Percentiles rank a stretch among this genome's conserved stretches.
These are phyloP conservation scores for Begonia peltatifolia DNA, from an alignment of 306 rosid species.

Conservation along the genomic window DNA sequence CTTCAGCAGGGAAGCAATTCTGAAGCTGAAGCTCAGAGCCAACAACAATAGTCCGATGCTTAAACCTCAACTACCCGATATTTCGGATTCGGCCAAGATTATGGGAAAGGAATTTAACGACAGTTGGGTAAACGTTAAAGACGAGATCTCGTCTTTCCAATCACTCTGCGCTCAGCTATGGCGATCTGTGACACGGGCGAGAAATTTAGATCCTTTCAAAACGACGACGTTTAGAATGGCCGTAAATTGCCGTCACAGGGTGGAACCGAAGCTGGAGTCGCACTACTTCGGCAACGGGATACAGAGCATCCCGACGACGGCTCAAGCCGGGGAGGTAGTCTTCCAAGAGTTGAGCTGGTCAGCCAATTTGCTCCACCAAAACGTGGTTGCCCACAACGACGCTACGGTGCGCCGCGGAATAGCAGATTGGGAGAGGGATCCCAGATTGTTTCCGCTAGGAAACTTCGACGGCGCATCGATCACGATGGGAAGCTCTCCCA, in stretches of 20 bases:
- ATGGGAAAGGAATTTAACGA: not conserved
- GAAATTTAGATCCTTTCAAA: not conserved
- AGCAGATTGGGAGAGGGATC: not conserved
- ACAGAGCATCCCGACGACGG: not conserved
- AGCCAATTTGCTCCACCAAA: not conserved
- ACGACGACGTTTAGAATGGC: constrained; percentile 1
- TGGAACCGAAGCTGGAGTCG: not conserved
- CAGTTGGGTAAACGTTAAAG: not conserved
- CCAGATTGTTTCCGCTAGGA: not conserved
- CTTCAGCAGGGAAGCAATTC: not conserved
- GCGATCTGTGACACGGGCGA: not conserved
- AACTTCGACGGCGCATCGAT: constrained; percentile 1
- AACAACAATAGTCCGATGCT: not conserved
- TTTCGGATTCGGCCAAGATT: not conserved
- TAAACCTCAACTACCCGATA: not conserved
- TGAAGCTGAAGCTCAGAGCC: not conserved
- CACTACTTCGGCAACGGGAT: not conserved
- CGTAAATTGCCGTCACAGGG: not conserved
- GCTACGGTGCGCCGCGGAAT: not conserved
- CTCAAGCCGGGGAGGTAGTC: not conserved
- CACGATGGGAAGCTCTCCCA: not conserved
- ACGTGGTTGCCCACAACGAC: not conserved
- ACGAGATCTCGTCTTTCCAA: not conserved
- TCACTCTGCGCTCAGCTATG: not conserved
- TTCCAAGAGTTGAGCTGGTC: not conserved